Conservation (phyloP, 2,329 filamentous ascomycete species). For the Didymellaceae sp. region DNA sequence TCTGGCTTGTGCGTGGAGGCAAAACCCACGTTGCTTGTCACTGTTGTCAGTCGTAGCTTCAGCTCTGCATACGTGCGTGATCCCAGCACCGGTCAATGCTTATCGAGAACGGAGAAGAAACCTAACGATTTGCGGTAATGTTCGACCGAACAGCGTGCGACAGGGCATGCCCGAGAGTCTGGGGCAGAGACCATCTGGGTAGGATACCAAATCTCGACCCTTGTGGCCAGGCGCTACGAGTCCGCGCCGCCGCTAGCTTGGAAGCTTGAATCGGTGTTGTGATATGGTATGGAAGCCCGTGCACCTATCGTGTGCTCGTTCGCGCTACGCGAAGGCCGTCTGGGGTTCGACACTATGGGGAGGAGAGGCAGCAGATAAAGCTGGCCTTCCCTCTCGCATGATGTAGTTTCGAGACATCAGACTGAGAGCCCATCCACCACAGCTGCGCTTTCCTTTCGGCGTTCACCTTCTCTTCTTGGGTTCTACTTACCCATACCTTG, state of each 20-base stretch:
- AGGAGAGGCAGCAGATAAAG: slow-evolving; percentile 35
- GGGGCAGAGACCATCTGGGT: slow-evolving; percentile 24
- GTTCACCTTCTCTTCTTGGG: slow-evolving; percentile 10
- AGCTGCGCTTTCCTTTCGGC: slow-evolving; percentile 18
- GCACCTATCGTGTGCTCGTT: slow-evolving; percentile 23
- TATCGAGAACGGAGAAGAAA: slow-evolving; percentile 29
- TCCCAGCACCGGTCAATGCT: slow-evolving; percentile 24
- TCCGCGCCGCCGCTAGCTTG: slow-evolving; percentile 27
- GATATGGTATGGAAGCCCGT: slow-evolving; percentile 14
- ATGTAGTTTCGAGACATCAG: slow-evolving; percentile 19
- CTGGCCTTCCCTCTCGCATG: slow-evolving; percentile 25
- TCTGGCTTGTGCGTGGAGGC: not conserved
- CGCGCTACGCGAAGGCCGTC: slow-evolving; percentile 13
- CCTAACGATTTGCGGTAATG: slow-evolving; percentile 24
- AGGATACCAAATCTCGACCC: slow-evolving; percentile 27
- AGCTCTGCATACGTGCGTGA: slow-evolving; percentile 17
- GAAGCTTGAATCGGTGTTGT: slow-evolving; percentile 17
- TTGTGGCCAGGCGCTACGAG: slow-evolving; percentile 21
- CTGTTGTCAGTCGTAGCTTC: slow-evolving; percentile 15
- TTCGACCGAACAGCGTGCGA: slow-evolving; percentile 21
- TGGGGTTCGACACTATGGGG: slow-evolving; percentile 24
- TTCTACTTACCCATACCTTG: not conserved
- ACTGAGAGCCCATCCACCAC: slow-evolving; percentile 27
- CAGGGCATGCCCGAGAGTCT: slow-evolving; percentile 19
- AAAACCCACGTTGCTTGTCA: slow-evolving; percentile 28